Conservation (phyloP, 164 flowering plant species). For the Berberis vulgaris region DNA sequence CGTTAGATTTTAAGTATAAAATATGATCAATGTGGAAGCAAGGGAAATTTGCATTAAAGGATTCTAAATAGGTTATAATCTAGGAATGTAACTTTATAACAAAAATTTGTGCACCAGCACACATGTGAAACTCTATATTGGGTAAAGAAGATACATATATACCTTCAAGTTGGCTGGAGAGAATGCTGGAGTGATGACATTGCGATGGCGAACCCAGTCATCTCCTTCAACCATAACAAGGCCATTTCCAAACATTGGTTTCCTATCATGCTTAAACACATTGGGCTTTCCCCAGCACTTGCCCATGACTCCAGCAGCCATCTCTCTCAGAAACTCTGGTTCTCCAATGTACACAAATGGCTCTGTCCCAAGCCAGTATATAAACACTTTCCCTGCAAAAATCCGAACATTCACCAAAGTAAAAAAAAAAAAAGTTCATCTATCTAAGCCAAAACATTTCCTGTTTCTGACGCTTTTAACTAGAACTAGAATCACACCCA, state of each 20-base stretch:
- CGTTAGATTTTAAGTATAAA: neutral
- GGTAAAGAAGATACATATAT: too few species aligned
- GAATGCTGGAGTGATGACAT: conserved; percentile 67
- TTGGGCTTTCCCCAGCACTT: conserved; percentile 88
- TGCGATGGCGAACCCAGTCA: conserved; percentile 71
- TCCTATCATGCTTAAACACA: conserved; percentile 66
- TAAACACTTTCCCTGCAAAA: conserved; percentile 65
- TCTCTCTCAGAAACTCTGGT: conserved; percentile 58
- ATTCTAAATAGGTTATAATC: too few species aligned
- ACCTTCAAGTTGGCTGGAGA: conserved; percentile 66
- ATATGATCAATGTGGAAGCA: too few species aligned
- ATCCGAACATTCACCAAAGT: too few species aligned
- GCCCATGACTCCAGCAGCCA: conserved; percentile 43
- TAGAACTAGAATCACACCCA: too few species aligned
- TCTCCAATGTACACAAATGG: conserved; percentile 83
- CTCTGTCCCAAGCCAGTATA: conserved; percentile 89
- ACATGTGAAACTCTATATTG: too few species aligned
- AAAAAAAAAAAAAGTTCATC: neutral
- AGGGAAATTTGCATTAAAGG: too few species aligned
- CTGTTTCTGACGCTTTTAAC: too few species aligned
- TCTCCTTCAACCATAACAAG: conserved; percentile 75
- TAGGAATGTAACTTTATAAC: too few species aligned
- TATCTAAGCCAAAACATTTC: neutral
- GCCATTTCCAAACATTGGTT: conserved; percentile 90
- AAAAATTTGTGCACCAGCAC: too few species aligned